phyloP scores from a whole-genome alignment of 176 grass and related monocot genomes.

The Carex parvula region DNA sequence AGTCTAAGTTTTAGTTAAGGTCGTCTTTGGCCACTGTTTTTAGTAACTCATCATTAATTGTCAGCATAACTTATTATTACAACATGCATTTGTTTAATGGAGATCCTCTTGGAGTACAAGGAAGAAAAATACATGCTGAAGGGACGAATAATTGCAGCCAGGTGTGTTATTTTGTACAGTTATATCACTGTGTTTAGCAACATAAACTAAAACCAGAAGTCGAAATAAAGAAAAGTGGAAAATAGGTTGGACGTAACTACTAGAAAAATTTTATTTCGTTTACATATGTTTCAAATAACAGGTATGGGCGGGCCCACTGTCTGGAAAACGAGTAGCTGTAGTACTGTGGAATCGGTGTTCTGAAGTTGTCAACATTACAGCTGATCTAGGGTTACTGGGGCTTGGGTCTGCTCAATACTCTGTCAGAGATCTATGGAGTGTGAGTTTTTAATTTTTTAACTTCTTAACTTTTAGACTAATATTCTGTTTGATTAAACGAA shows the following conservation, averaged over 20 bases:
- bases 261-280: background rate
- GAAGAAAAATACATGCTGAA: conserved; percentile 60
- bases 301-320: conserved; percentile 91
- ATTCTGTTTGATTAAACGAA: conserved; percentile 5
- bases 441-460: conserved; percentile 1
- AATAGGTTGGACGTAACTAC: background rate
- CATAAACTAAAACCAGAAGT: background rate
- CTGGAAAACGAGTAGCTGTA: conserved; percentile 49
- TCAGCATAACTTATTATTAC: background rate
- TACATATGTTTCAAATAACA: conserved; percentile 30
- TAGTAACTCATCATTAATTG: background rate
- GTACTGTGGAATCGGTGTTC: conserved; percentile 85
- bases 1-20: conserved; percentile 1
- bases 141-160: conserved; percentile 60
- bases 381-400: conserved; percentile 50
- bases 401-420: conserved; percentile 51
- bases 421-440: conserved; percentile 82
- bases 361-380: conserved; percentile 47
- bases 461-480: background rate
- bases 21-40: background rate
- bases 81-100: conserved; percentile 30
- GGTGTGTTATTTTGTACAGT: conserved; percentile 32
- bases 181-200: background rate
- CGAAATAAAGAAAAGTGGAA: background rate
- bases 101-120: conserved; percentile 94